Base-by-base conservation (phyloP, 768 basidiomycete species). In the Jaapia argillacea region DNA sequence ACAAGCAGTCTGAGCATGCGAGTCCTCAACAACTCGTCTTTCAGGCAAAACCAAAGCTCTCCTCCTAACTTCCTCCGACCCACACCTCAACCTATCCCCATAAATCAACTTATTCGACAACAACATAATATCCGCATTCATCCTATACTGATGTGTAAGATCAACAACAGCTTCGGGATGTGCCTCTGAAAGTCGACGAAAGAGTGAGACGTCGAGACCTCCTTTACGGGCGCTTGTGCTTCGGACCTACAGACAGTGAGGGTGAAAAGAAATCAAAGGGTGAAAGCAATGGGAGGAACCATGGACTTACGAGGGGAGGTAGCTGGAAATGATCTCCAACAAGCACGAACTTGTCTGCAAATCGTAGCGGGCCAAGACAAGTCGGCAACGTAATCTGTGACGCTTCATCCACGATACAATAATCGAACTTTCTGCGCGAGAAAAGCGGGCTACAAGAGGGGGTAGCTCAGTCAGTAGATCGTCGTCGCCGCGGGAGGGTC, bases 261-360 rank as follows among this genome's bases (percentile, higher is more conserved):
- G 12, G 25, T 18, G 5, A 6, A 22, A 41, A 28, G 42, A 22
- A 37, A 5, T 14, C 1, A 3, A 14, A 20, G 18, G 16, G 39
- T 26, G 20, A 35, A 16, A 1, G 33, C 24, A 33, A 28, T 5
- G 22, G 42, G n/a, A n/a, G n/a, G n/a, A n/a, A n/a, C n/a, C n/a
- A n/a, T 24, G 18, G 2, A 51, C 74, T 45, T 52, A 94, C 94
- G 31, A 98, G 72, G 0, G 96, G 96, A 6, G 94, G 94, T 2
- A 99, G 77, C 54, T 99, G 96, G 65, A 85, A 90, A 63, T 99
- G 96, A 57, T 98, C 96, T 5, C 96, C 96, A 14, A 98, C 94
- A 10, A 98, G 80, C 4, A 98, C 77, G 51, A 97, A 99, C 33
- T 73, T 88, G 41, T 91, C 75, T 2, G 93, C 91, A 53, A 83